phyloP scores from a whole-genome alignment of 176 grass and related monocot genomes.

The Avena sativa region DNA sequence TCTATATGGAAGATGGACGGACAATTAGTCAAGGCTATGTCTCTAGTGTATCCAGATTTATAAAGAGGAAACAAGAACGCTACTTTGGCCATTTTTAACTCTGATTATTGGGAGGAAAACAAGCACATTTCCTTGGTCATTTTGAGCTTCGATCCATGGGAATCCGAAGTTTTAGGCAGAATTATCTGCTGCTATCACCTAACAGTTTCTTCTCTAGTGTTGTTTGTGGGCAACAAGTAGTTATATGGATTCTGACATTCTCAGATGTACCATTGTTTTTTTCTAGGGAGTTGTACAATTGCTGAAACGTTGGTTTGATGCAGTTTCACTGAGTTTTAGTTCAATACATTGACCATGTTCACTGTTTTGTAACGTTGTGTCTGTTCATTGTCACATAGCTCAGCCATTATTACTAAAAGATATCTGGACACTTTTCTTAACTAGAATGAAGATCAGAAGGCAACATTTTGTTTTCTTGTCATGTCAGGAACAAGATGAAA shows the following conservation, averaged over 20 bases:
- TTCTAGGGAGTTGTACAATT: not conserved
- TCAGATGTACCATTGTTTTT: not conserved
- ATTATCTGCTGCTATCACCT: conserved; percentile 1
- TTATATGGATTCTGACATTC: not conserved
- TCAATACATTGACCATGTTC: conserved; percentile 33
- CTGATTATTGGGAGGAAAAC: conserved; percentile 49
- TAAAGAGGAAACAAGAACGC: conserved; percentile 70
- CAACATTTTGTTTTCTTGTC: too few species aligned
- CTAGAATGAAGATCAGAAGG: too few species aligned
- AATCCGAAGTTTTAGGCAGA: not conserved
- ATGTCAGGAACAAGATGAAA: too few species aligned
- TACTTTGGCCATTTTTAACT: conserved; percentile 69
- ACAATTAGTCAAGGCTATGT: conserved; percentile 74
- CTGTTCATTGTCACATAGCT: too few species aligned
- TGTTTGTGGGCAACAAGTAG: not conserved
- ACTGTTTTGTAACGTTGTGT: conserved; percentile 39
- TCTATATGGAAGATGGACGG: conserved; percentile 91
- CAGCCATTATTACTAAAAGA: too few species aligned
- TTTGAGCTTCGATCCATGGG: conserved; percentile 54
- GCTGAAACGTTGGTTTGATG: conserved; percentile 34
- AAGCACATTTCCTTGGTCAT: conserved; percentile 61
- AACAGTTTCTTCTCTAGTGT: not conserved
- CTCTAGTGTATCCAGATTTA: conserved; percentile 64
- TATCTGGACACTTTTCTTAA: too few species aligned
- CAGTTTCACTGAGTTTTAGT: conserved; percentile 37